Base-by-base conservation (phyloP, 78 protist species). In the Cavenderia fasciculata region DNA sequence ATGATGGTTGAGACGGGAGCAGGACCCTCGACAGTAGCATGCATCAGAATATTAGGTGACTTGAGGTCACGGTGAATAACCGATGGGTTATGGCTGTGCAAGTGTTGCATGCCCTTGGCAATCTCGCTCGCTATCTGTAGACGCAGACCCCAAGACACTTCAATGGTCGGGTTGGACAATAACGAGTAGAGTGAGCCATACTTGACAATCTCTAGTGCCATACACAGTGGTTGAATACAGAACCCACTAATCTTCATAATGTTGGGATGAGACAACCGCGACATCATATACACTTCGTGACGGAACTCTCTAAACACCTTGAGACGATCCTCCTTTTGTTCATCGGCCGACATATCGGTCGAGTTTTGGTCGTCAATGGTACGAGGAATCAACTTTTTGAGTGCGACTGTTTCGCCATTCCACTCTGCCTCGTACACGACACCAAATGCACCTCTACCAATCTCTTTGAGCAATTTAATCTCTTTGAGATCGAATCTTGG, bases 21-120 rank as follows among this genome's bases (percentile, higher is more conserved):
- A 14, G 41, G 46, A 19, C 90, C 90, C 6, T 82, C 90, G 0
- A 49, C 57, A 21, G 56, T 23, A 44, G 63, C 69, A 40, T 49
- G 72, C 86, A 94, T 41, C 25, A 96, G 86, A 23, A 96, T 73
- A 68, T 96, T 96, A 27, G 89, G 92, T 8, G 87, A 54, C 70
- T 96, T 96, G 21, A 96, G 91, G 63, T 96, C 97, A 14, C 95
- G 62, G 65, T 96, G 97, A 25, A 95, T 66, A 2, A 95, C 68
- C 0, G 92, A 86, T 18, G 96, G 97, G 14, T 52, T 57, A 16
- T 74, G 85, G 21, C 86, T 40, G 33, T 96, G 98, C 31, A 96
- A 93, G 84, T 92, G 95, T 40, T 47, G 86, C 98, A 96, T 96
- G 27, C 95, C 98, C 51, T 73, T 65, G 12, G 96, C 96, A 23